phyloP scores from a whole-genome alignment of 345 rosid species.

The Melastoma malabathricum region DNA sequence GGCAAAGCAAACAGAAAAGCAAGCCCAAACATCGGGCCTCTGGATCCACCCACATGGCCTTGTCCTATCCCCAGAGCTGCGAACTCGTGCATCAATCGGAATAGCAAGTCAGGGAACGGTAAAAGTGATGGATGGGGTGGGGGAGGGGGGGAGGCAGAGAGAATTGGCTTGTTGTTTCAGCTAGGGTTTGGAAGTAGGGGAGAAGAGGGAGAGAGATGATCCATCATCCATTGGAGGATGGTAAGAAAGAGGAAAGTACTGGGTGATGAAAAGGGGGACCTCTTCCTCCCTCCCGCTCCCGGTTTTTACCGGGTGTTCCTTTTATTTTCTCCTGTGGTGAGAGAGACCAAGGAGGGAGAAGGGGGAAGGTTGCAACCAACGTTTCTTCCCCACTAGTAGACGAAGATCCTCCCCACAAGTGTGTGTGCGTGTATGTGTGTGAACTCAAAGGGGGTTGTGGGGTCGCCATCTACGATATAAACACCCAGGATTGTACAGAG shows the following conservation, averaged over 20 bases:
- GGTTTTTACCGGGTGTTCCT: neutral
- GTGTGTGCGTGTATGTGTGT: no score
- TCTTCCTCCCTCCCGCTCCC: slow-evolving; percentile 7
- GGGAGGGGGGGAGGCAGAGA: slow-evolving; percentile 2
- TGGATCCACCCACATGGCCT: neutral
- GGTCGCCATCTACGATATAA: no score
- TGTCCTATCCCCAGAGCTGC: no score
- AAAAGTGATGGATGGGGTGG: neutral
- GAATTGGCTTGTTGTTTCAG: neutral
- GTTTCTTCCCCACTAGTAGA: slow-evolving; percentile 28
- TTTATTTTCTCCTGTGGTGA: slow-evolving; percentile 7
- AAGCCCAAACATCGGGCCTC: neutral
- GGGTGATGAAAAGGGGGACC: slow-evolving; percentile 7
- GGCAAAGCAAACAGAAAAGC: slow-evolving; percentile 1
- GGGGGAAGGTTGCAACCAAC: slow-evolving; percentile 12
- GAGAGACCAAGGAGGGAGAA: slow-evolving; percentile 1
- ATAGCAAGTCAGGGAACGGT: no score
- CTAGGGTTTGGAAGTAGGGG: neutral
- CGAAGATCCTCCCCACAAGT: slow-evolving; percentile 11
- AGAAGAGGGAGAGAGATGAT: slow-evolving; percentile 2
- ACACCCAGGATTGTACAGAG: no score
- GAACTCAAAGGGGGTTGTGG: no score
- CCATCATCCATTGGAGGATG: slow-evolving; percentile 15
- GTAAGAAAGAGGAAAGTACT: slow-evolving; percentile 4
- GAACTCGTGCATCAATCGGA: no score